Conservation (phyloP, 106 monocot genomes). For the Dendrobium nobile region DNA sequence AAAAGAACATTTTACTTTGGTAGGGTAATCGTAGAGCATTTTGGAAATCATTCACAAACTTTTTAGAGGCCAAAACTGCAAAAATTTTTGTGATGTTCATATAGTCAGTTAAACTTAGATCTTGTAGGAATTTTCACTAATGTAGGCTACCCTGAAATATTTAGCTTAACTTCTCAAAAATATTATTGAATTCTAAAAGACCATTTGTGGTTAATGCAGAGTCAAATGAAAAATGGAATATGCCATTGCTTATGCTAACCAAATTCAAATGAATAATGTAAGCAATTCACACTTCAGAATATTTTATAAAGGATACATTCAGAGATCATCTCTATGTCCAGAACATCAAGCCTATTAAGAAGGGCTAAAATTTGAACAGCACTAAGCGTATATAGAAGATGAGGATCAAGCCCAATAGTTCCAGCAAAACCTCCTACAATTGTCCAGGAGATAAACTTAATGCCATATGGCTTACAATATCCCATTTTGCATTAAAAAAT, state of each 20-base stretch:
- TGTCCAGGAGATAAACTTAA: background rate
- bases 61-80: background rate
- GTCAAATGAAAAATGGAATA: background rate
- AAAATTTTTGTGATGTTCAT: background rate
- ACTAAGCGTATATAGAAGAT: conserved; percentile 76
- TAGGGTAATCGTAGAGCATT: background rate
- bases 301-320: conserved; percentile 68
- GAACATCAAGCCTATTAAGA: conserved; percentile 56
- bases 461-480: background rate
- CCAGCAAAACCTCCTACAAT: conserved; percentile 81
- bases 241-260: background rate
- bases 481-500: background rate
- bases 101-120: background rate
- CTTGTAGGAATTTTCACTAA: background rate
- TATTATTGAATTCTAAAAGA: background rate
- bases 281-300: background rate
- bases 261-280: background rate
- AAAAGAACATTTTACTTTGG: background rate
- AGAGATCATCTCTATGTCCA: conserved; percentile 68
- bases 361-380: conserved; percentile 88
- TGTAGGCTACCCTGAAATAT: too few relatives aligned
- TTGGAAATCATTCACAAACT: background rate
- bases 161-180: too few relatives aligned
- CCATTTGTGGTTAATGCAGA: background rate
- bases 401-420: conserved; percentile 85